Conservation (phyloP, 495 filamentous ascomycete species). For the Aspergillus incahuasiensis region DNA sequence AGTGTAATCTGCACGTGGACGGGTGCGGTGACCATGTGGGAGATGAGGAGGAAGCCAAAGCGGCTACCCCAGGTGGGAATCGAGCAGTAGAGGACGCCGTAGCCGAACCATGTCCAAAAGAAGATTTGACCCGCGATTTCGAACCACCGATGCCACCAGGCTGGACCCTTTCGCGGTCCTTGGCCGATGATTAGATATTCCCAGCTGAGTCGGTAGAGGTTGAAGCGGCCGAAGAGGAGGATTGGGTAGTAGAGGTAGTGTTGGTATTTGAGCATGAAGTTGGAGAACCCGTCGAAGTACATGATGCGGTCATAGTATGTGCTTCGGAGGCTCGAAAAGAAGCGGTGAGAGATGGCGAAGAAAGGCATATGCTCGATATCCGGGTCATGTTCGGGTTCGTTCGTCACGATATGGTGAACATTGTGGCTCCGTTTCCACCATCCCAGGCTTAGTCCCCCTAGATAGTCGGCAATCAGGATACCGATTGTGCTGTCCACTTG, state of each 20-base stretch:
- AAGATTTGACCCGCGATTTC: constrained; percentile 77
- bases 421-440: constrained; percentile 99
- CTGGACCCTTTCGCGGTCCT: constrained; percentile 75
- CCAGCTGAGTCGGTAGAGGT: constrained; percentile 84
- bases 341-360: constrained; percentile 86
- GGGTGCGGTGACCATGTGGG: constrained; percentile 81
- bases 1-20: constrained; percentile 95
- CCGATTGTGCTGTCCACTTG: constrained; percentile 77
- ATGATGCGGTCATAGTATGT: constrained; percentile 88
- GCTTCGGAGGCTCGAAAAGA: constrained; percentile 70
- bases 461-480: constrained; percentile 84
- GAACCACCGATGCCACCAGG: constrained; percentile 85
- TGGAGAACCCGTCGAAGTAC: constrained; percentile 74
- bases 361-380: constrained; percentile 97
- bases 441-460: constrained; percentile 83
- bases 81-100: constrained; percentile 70
- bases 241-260: constrained; percentile 85
- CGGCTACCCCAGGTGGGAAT: constrained; percentile 69
- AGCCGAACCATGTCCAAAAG: constrained; percentile 96
- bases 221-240: constrained; percentile 82
- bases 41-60: constrained; percentile 74
- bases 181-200: constrained; percentile 69
- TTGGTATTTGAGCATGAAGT: constrained; percentile 68
- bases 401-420: constrained; percentile 96
- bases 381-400: constrained; percentile 93